phyloP scores from a whole-genome alignment of 257 asterid species.

The Scutellaria baicalensis region DNA sequence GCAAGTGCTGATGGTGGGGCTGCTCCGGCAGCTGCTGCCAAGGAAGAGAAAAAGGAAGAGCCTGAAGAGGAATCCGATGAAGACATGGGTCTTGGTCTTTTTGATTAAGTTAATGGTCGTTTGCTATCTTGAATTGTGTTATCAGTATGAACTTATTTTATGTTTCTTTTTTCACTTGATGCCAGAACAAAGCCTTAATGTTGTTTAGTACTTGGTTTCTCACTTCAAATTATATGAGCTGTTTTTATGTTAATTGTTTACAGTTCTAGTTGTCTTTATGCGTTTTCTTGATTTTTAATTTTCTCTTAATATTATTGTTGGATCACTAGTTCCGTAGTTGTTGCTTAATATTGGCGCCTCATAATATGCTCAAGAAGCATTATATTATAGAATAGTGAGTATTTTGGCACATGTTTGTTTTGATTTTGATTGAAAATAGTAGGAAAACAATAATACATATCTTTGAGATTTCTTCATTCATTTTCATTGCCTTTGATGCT shows the following conservation, averaged over 20 bases:
- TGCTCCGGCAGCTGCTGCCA: conserved; percentile 41
- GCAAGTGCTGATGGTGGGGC: conserved; percentile 32
- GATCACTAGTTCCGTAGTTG: no score
- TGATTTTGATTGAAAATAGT: no score
- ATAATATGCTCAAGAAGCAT: no score
- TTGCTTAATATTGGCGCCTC: no score
- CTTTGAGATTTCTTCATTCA: no score
- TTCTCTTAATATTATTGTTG: no score
- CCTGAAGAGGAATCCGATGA: conserved; percentile 78
- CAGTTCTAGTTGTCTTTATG: not conserved
- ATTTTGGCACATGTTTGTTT: no score
- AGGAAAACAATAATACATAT: no score
- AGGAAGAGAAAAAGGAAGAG: conserved; percentile 66
- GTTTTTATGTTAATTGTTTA: not conserved
- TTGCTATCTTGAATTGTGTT: not conserved
- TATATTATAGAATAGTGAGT: no score
- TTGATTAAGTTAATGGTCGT: conserved; percentile 36
- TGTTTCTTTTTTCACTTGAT: not conserved
- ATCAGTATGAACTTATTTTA: not conserved
- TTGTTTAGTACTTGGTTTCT: not conserved
- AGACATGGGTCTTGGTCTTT: conserved; percentile 75
- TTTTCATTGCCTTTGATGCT: no score
- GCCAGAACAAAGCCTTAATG: not conserved
- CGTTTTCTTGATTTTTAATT: not conserved
- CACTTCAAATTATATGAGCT: not conserved